Percentiles rank a stretch among this genome's conserved stretches.
Conservation (phyloP, 2,329 filamentous ascomycete genomes). For the Curvularia sp. region DNA sequence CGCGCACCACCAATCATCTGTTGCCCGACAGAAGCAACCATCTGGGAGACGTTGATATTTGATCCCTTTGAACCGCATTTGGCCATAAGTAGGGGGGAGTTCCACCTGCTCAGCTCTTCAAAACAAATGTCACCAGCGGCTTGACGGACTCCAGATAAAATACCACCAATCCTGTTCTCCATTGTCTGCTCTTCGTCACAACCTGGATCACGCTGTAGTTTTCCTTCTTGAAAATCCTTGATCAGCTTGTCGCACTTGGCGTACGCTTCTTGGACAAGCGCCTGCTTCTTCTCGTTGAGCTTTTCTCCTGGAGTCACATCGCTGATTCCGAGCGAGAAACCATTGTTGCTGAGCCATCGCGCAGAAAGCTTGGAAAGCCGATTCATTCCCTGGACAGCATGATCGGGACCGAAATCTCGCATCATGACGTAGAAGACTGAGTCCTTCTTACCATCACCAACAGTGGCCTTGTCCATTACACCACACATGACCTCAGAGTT, state of each 20-base stretch:
- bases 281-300: slow-evolving; percentile 75
- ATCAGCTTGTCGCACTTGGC: slow-evolving; percentile 83
- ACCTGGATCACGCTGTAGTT: slow-evolving; percentile 83
- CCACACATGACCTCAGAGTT: slow-evolving; percentile 99
- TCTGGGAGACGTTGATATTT: slow-evolving; percentile 97
- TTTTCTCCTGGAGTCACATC: slow-evolving; percentile 85
- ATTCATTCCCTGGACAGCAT: slow-evolving; percentile 92
- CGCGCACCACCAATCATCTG: slow-evolving; percentile 95
- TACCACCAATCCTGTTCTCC: slow-evolving; percentile 88
- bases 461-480: slow-evolving; percentile 95
- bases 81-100: slow-evolving; percentile 95
- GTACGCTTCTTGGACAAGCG: slow-evolving; percentile 80
- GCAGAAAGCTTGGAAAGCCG: slow-evolving; percentile 89
- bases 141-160: slow-evolving; percentile 89
- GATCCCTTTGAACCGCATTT: slow-evolving; percentile 97
- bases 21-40: slow-evolving; percentile 96
- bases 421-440: slow-evolving; percentile 97
- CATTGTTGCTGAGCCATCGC: slow-evolving; percentile 84
- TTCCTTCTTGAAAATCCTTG: slow-evolving; percentile 77
- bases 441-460: slow-evolving; percentile 97
- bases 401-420: slow-evolving; percentile 89
- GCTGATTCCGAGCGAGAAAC: slow-evolving; percentile 94
- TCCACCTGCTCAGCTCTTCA: slow-evolving; percentile 85
- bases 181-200: slow-evolving; percentile 91
- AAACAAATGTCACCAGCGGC: slow-evolving; percentile 92